Percentiles rank a stretch among this genome's conserved stretches.
phyloP scores from a whole-genome alignment of 192 early-diverging fungal species.

The Coemansia sp. region DNA sequence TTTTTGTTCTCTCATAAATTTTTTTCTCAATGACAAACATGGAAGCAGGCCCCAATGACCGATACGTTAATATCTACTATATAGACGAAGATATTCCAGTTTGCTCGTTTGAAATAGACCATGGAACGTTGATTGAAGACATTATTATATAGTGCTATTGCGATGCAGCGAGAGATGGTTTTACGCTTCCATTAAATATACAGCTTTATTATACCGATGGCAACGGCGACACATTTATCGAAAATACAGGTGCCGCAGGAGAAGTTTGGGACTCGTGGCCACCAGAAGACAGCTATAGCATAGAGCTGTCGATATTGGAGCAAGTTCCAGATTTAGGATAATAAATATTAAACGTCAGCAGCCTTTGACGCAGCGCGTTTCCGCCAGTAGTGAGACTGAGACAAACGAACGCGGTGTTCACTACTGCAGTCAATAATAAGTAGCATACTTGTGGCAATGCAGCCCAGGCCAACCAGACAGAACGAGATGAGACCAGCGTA shows the following conservation, averaged over 20 bases:
- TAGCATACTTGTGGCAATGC: constrained; percentile 19
- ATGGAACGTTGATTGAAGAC: too few species aligned
- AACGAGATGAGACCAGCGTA: constrained; percentile 41
- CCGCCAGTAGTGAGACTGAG: constrained; percentile 23
- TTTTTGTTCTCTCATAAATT: background rate
- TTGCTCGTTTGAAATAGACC: background rate
- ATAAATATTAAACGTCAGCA: background rate
- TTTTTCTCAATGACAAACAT: background rate
- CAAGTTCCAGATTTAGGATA: background rate
- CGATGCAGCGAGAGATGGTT: background rate
- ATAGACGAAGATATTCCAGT: background rate
- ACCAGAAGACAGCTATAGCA: background rate
- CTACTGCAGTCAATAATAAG: constrained; percentile 26
- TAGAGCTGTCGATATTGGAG: too few species aligned
- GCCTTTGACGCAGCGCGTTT: constrained; percentile 20
- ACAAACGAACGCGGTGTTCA: constrained; percentile 19
- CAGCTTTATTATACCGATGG: background rate
- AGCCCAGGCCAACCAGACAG: constrained; percentile 26
- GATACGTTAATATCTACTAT: background rate
- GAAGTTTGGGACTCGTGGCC: too few species aligned
- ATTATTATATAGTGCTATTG: background rate
- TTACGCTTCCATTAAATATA: background rate
- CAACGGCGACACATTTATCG: background rate
- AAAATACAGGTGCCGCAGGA: background rate
- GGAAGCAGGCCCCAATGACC: background rate